A percentile compares a stretch with the other conserved stretches of the same genome.
Conservation (phyloP, 768 basidiomycete genomes). For the Kwoniella dendrophila region DNA sequence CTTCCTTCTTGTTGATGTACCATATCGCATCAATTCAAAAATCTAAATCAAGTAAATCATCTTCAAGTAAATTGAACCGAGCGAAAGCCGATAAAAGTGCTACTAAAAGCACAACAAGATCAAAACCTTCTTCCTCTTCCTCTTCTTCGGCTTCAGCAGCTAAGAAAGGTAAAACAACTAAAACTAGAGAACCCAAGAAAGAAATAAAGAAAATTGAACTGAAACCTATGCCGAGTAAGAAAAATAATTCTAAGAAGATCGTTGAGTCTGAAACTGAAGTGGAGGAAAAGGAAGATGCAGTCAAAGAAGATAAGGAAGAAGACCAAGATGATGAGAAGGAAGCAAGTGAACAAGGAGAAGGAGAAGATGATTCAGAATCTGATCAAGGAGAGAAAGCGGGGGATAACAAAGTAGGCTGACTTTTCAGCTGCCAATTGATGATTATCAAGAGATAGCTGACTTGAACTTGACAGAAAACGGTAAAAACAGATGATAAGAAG, state of each 20-base stretch:
- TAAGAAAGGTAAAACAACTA: background rate
- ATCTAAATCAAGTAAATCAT: no score
- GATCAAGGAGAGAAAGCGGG: background rate
- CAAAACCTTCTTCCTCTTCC: background rate
- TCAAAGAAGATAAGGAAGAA: background rate
- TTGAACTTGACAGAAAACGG: background rate
- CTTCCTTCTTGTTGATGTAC: no score
- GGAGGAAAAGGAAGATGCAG: background rate
- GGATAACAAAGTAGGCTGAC: background rate
- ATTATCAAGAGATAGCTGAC: background rate
- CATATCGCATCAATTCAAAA: no score
- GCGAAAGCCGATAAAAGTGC: no score
- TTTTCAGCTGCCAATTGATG: background rate
- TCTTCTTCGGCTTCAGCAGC: background rate
- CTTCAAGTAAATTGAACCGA: no score
- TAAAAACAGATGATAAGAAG: background rate
- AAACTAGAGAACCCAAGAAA: conserved; percentile 3
- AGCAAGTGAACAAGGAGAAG: no score
- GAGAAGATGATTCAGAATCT: background rate
- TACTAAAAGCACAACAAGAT: no score
- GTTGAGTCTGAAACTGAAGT: background rate
- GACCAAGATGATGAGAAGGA: no score
- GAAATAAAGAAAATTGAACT: conserved; percentile 5
- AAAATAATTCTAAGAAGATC: background rate
- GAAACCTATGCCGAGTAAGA: background rate